Percentiles rank a stretch among this genome's conserved stretches.
Evolutionary conservation across 208 protist genomes (phyloP).

Genomic region (Herpetomonas samuelpessoai): DNA sequence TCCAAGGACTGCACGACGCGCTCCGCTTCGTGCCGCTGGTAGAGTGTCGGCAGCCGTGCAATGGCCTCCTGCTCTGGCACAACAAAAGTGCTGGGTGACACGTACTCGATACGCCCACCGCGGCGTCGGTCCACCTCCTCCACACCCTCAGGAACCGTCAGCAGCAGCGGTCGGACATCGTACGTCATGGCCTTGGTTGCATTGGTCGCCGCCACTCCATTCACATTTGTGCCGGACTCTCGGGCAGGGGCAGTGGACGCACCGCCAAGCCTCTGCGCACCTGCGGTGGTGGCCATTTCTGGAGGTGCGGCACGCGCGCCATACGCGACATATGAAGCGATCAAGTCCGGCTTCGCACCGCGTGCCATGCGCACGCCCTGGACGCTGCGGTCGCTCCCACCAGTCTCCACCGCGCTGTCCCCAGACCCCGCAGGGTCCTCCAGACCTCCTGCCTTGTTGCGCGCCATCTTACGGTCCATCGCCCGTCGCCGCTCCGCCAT

Average conservation of each 20-base stretch:
- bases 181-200: slow-evolving; percentile 30
- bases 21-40: slow-evolving; percentile 79
- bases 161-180: slow-evolving; percentile 81
- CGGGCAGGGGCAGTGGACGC: no score
- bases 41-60: slow-evolving; percentile 62
- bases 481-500: slow-evolving; percentile 22
- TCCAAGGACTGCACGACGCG: slow-evolving; percentile 76
- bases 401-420: slow-evolving; percentile 1
- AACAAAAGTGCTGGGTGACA: slow-evolving; percentile 41
- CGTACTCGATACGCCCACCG: slow-evolving; percentile 38
- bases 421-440: slow-evolving; percentile 6
- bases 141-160: slow-evolving; percentile 46
- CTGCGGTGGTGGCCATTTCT: neutral
- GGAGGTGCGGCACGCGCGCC: slow-evolving; percentile 18
- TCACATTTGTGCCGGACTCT: no score
- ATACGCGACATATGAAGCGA: slow-evolving; percentile 43
- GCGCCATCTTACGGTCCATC: slow-evolving; percentile 20
- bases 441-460: slow-evolving; percentile 3
- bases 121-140: slow-evolving; percentile 61
- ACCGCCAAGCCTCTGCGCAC: no score
- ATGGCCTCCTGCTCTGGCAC: slow-evolving; percentile 75
- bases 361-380: neutral
- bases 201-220: neutral
- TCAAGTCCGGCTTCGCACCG: slow-evolving; percentile 26
- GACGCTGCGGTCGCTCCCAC: slow-evolving; percentile 7